Evolutionary conservation across 2,329 filamentous ascomycete species (phyloP), one percentile per base, ranked within the genome.

Genomic region (Canariomyces notabilis): DNA sequence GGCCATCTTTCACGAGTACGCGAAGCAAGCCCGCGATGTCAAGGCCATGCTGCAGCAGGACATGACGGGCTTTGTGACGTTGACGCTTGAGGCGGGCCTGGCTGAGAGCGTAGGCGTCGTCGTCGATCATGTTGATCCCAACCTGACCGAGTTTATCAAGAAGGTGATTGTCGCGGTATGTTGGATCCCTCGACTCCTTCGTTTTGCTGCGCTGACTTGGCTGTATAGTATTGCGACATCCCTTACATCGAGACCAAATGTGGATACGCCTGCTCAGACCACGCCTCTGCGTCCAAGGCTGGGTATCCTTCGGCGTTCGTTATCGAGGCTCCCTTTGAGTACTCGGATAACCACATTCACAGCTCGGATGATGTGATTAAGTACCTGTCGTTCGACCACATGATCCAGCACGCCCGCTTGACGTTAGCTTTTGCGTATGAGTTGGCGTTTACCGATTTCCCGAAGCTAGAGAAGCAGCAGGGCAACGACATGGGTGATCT

Each of bases 11-110:
- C 76, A 79, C 41, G 71, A 79, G 6, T 97, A 97, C 62, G 83
- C 87, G 67, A 80, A 83, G 63, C 68, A 78, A 18, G 76, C 77
- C 23, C 79, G 83, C 20, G 82, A 91, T 55, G 77, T 97, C 65
- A 94, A 91, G 70, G 91, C 91, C 26, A 97, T 97, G 93, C 79
- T 97, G 44, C 91, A 97, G 71, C 91, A 97, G 68, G 91, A 97
- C 67, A 97, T 97, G 91, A 95, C 89, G 1, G 91, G 91, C 15
- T 96, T 85, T 64, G 78, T 89, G 5, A 81, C 90, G 64, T 83
- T 83, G 59, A 95, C 89, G 0, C 70, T 93, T 16, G 86, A 93
- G 55, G 84, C 87, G 3, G 89, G 89, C 49, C 76, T 87, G 66
- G 77, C 82, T 5, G 91, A 96, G 73, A 85, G 82, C 37, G 87